Base-by-base conservation (phyloP, 2,329 filamentous ascomycete species). In the Cladosporium sp. region DNA sequence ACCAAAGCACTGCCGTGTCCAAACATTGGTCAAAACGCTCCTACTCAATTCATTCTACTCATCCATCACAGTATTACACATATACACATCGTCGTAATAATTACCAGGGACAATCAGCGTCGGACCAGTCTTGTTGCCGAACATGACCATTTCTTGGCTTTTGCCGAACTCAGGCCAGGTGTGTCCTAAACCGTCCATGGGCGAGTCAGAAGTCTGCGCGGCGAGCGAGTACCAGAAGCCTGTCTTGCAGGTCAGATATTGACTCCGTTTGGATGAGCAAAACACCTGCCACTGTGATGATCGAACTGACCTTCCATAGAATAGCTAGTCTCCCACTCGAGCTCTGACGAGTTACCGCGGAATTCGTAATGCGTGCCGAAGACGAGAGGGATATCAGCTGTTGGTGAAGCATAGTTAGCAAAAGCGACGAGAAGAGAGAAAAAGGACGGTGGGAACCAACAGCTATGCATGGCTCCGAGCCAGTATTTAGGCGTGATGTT, bases 381-480 rank as follows among this genome's bases (percentile, higher is more conserved):
- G 19, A 71, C 59, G 59, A 76, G 61, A 10, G 71, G 69, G 9
- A 73, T 62, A 45, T 77, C 74, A 4, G 66, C 54, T 57, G 9
- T 62, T 34, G 13, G 25, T 7, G 44, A 17, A 34, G 10, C 28
- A 32, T 9, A 3, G 28, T 32, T 10, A 32, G 28, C 28, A 32
- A 32, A 32, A 10, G 12, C 28, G 8, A 32, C 8, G 8, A 32
- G 8, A 7, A 32, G 4, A 10, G 28, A 5, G 9, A 10, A 9
- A 10, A 32, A 32, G 28, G 25, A n/a, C n/a, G 10, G 3, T 25
- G 13, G 24, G 8, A 28, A 35, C 37, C 1, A 32, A 57, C 54
- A 59, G 40, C 58, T 61, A 56, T 77, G 75, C 54, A 73, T 76
- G 1, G 73, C 74, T 2, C 75, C 74, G 13, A 76, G 64, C 72